Conservation (phyloP, 208 protist genomes). For the Trypanosoma mega region DNA sequence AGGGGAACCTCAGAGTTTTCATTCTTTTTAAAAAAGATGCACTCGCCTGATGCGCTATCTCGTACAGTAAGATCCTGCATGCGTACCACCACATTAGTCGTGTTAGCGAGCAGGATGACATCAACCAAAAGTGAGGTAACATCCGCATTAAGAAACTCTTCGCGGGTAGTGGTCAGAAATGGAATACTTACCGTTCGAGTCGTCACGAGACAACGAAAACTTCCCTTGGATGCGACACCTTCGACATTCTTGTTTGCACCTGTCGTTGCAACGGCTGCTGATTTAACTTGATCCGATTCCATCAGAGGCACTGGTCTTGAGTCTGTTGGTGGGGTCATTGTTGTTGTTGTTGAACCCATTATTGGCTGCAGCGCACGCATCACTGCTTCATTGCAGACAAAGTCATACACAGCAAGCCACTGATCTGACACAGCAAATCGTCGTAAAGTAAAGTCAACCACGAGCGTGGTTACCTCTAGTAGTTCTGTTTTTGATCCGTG, state of each 20-base stretch:
- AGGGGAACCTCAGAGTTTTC: conserved; percentile 1
- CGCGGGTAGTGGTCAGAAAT: conserved; percentile 58
- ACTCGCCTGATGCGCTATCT: conserved; percentile 53
- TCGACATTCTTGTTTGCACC: neutral
- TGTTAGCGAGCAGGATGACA: conserved; percentile 35
- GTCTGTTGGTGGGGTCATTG: no score
- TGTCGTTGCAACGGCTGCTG: neutral
- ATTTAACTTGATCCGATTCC: neutral
- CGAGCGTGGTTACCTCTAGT: conserved; percentile 49
- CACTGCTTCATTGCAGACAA: conserved; percentile 72
- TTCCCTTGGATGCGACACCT: neutral
- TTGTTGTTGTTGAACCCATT: neutral
- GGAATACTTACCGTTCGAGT: conserved; percentile 73
- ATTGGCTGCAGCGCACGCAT: conserved; percentile 38
- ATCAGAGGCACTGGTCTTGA: neutral
- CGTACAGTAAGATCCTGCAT: conserved; percentile 63
- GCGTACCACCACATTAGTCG: conserved; percentile 49
- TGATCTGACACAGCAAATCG: conserved; percentile 84
- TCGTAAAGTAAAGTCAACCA: conserved; percentile 73
- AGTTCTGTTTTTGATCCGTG: conserved; percentile 16
- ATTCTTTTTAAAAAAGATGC: conserved; percentile 47
- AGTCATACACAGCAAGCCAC: conserved; percentile 82
- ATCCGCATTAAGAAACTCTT: conserved; percentile 64
- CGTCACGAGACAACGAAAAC: conserved; percentile 60
- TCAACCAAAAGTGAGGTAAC: conserved; percentile 65